phyloP scores from a whole-genome alignment of 2,329 filamentous ascomycete species.

The Penicillium sp. region DNA sequence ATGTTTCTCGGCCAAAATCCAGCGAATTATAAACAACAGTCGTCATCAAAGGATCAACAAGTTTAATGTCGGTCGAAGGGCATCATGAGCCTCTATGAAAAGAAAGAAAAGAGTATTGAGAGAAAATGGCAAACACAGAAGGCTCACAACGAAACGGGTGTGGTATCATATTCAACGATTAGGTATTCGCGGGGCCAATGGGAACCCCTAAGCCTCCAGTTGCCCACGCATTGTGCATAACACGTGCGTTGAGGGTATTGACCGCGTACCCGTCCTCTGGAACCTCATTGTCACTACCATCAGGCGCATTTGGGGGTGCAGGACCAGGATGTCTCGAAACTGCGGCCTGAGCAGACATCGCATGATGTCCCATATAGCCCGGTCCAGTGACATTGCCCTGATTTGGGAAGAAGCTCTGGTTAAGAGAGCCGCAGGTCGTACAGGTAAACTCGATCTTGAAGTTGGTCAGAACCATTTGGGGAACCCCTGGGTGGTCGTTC shows the following conservation, averaged over 20 bases:
- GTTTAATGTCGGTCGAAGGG: not conserved
- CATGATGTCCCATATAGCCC: conserved; percentile 37
- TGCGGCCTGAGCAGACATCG: conserved; percentile 28
- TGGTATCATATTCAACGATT: not conserved
- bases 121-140: not conserved
- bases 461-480: conserved; percentile 43
- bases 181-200: conserved; percentile 34
- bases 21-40: not conserved
- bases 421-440: conserved; percentile 45
- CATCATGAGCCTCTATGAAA: not conserved
- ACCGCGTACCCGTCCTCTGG: conserved; percentile 35
- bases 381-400: conserved; percentile 44
- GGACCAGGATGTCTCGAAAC: conserved; percentile 29
- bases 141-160: not conserved
- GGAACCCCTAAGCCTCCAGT: conserved; percentile 37
- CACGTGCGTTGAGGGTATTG: conserved; percentile 32
- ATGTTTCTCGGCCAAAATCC: not conserved
- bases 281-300: conserved; percentile 24
- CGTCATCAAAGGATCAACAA: not conserved
- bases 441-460: conserved; percentile 51
- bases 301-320: conserved; percentile 28
- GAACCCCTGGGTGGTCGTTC: conserved; percentile 34
- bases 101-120: not conserved
- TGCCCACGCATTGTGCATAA: conserved; percentile 40
- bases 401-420: conserved; percentile 48